phyloP scores from a whole-genome alignment of 192 early-diverging fungal species.

The Diversispora epigaea region DNA sequence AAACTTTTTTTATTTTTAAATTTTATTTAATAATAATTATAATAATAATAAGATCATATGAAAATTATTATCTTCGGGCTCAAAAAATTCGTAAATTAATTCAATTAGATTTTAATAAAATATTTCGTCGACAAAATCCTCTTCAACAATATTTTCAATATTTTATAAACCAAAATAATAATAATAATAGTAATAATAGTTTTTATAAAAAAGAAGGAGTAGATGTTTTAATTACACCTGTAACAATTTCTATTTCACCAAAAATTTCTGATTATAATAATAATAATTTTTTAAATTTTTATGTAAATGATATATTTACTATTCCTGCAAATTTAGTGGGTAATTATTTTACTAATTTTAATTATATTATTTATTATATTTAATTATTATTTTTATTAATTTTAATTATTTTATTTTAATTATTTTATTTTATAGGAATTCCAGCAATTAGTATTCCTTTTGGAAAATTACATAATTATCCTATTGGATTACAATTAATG shows the following conservation, averaged over 20 bases:
- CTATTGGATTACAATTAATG: constrained; percentile 83
- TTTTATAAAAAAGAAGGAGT: constrained; percentile 41
- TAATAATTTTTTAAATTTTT: constrained; percentile 53
- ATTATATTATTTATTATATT: not conserved
- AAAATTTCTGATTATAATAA: constrained; percentile 39
- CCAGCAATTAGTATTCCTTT: constrained; percentile 71
- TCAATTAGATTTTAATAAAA: constrained; percentile 71
- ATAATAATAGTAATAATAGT: not conserved
- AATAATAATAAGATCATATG: constrained; percentile 53
- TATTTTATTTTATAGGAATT: constrained; percentile 29
- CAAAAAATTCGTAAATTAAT: constrained; percentile 80
- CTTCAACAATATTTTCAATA: constrained; percentile 35
- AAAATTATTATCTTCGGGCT: constrained; percentile 74
- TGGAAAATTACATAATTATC: constrained; percentile 53
- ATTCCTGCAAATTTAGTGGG: constrained; percentile 87
- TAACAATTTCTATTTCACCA: constrained; percentile 73
- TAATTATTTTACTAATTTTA: constrained; percentile 43
- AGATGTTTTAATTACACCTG: constrained; percentile 80
- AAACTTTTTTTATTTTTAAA: no score
- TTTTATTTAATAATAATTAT: constrained; percentile 32
- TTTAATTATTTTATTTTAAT: not conserved
- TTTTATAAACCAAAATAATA: not conserved
- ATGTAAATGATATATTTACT: constrained; percentile 87
- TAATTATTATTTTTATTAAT: not conserved
- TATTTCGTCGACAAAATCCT: constrained; percentile 68